Percentiles rank a stretch among this genome's conserved stretches.
Conservation (phyloP, 1,284 basidiomycete species). For the Trametes polyzona region DNA sequence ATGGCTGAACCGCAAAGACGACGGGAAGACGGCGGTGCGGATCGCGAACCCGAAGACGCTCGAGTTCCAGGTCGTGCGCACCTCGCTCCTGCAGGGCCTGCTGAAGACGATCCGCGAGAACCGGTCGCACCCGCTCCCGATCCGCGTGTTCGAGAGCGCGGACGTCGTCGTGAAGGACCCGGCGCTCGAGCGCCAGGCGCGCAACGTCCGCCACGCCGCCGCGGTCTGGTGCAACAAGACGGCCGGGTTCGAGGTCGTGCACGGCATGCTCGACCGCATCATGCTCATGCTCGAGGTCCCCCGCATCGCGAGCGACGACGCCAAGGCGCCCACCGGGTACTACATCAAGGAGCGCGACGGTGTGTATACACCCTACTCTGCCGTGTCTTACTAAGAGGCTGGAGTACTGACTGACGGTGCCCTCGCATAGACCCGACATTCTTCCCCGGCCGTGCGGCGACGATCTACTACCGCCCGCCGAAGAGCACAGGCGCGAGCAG, state of each 20-base stretch:
- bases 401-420: not conserved
- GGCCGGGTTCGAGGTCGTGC: slow-evolving; percentile 96
- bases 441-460: slow-evolving; percentile 94
- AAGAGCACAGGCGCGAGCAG: slow-evolving; percentile 36
- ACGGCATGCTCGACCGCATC: slow-evolving; percentile 90
- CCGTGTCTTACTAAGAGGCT: not conserved
- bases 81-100: slow-evolving; percentile 92
- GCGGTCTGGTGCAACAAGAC: slow-evolving; percentile 96
- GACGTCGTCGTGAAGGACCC: slow-evolving; percentile 93
- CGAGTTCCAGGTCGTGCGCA: slow-evolving; percentile 98
- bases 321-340: slow-evolving; percentile 75
- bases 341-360: slow-evolving; percentile 89
- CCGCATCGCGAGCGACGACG: slow-evolving; percentile 65
- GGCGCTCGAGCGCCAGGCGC: slow-evolving; percentile 78
- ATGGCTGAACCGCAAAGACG: slow-evolving; percentile 87
- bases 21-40: slow-evolving; percentile 81
- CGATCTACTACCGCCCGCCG: slow-evolving; percentile 82
- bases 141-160: slow-evolving; percentile 93
- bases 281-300: slow-evolving; percentile 96
- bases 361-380: slow-evolving; percentile 39
- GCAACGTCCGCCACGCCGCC: slow-evolving; percentile 86
- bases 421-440: slow-evolving; percentile 76
- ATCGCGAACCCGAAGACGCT: slow-evolving; percentile 97
- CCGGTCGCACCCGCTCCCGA: slow-evolving; percentile 89
- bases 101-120: slow-evolving; percentile 98